Conservation (phyloP, 306 rosid genomes). For the Cucurbita maxima region DNA sequence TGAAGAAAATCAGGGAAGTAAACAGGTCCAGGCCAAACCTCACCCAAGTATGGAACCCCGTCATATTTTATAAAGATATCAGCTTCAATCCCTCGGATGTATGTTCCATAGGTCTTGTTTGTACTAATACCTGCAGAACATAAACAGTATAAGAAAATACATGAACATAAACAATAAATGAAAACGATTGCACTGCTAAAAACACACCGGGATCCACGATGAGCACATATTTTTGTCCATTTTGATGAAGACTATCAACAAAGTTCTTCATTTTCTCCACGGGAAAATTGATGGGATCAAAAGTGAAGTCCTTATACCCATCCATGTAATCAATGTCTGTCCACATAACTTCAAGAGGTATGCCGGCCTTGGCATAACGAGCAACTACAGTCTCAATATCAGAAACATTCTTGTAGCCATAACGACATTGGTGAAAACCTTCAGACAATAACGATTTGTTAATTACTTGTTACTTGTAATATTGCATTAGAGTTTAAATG, state of each 20-base stretch:
- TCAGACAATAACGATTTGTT: neutral
- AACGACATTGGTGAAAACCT: constrained; percentile 90
- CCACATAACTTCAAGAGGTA: constrained; percentile 93
- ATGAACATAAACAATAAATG: neutral
- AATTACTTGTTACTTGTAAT: neutral
- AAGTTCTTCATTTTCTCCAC: constrained; percentile 41
- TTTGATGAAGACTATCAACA: constrained; percentile 45
- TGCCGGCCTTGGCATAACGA: constrained; percentile 48
- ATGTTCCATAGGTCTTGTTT: constrained; percentile 49
- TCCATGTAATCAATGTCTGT: constrained; percentile 96
- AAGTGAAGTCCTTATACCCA: constrained; percentile 66
- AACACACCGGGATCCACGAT: constrained; percentile 71
- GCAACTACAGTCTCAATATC: constrained; percentile 55
- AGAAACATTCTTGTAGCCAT: constrained; percentile 58
- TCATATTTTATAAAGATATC: constrained; percentile 52
- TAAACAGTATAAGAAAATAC: neutral
- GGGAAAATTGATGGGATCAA: constrained; percentile 79
- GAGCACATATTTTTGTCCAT: constrained; percentile 67
- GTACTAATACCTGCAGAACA: constrained; percentile 42
- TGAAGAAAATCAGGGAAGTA: constrained; percentile 65
- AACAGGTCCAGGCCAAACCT: constrained; percentile 89
- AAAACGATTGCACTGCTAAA: neutral
- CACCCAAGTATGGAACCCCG: constrained; percentile 54
- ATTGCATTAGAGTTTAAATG: neutral
- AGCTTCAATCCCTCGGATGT: constrained; percentile 46